These are phyloP conservation scores for Dorcoceras hygrometricum DNA, from an alignment of 257 asterid genomes.

Conservation along the genomic window DNA sequence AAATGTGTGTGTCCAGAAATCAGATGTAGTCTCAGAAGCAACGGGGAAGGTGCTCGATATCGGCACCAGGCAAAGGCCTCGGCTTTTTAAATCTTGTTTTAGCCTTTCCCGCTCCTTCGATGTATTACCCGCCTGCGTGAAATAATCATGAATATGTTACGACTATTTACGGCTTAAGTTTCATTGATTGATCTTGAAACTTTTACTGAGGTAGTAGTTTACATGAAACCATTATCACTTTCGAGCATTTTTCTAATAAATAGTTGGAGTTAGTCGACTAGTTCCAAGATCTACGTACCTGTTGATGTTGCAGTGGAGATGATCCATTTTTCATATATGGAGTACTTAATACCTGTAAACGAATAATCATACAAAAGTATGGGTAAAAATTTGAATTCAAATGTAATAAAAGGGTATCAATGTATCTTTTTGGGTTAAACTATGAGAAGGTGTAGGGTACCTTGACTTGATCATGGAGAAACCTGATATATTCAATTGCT, in stretches of 20 bases:
- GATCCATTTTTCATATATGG: slow-evolving; percentile 70
- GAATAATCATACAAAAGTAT: not conserved
- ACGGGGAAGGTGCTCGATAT: slow-evolving; percentile 80
- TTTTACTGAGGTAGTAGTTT: too few relatives aligned
- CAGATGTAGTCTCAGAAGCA: slow-evolving; percentile 58
- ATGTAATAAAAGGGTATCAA: not conserved
- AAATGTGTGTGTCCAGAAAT: slow-evolving; percentile 84
- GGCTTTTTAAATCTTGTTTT: slow-evolving; percentile 52
- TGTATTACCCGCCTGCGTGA: slow-evolving; percentile 37
- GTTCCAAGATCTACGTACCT: slow-evolving; percentile 35
- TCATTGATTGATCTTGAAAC: too few relatives aligned
- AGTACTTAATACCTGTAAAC: slow-evolving; percentile 58
- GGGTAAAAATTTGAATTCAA: not conserved
- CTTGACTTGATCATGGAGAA: slow-evolving; percentile 88
- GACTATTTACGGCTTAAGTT: slow-evolving; percentile 4
- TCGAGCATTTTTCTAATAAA: slow-evolving; percentile 24
- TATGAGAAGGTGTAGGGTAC: slow-evolving; percentile 38
- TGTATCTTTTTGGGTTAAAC: not conserved
- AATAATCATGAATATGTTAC: not conserved
- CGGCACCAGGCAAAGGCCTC: slow-evolving; percentile 88
- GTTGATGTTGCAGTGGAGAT: slow-evolving; percentile 42
- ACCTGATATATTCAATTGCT: slow-evolving; percentile 84
- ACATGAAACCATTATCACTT: slow-evolving; percentile 23
- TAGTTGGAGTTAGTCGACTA: slow-evolving; percentile 6
- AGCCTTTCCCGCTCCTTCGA: slow-evolving; percentile 38